phyloP scores from a whole-genome alignment of 371 early-diverging fungal genomes.

The Mucor mucedo region DNA sequence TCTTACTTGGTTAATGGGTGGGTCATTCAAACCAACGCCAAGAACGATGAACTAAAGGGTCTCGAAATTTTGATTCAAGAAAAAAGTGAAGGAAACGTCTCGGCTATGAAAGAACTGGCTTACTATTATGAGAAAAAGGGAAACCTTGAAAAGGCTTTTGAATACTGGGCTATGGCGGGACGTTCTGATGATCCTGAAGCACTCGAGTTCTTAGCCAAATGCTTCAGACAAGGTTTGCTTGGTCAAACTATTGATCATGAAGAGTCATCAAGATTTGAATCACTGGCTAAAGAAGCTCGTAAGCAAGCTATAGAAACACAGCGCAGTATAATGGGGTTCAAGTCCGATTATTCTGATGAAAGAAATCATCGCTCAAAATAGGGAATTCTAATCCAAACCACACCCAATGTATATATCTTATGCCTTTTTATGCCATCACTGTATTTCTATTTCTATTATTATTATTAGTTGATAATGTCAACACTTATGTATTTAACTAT shows the following conservation, averaged over 20 bases:
- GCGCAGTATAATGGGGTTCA: slow-evolving; percentile 27
- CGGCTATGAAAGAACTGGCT: slow-evolving; percentile 28
- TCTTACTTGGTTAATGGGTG: slow-evolving; percentile 17
- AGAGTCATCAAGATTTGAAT: not conserved
- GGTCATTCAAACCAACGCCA: not conserved
- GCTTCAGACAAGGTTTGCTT: slow-evolving; percentile 21
- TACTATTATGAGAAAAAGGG: slow-evolving; percentile 18
- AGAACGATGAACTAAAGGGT: slow-evolving; percentile 9
- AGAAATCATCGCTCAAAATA: slow-evolving; percentile 17
- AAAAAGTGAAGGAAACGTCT: slow-evolving; percentile 16
- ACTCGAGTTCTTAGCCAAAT: slow-evolving; percentile 18
- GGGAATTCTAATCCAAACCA: not conserved
- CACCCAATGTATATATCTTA: not conserved
- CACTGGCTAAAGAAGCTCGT: slow-evolving; percentile 26
- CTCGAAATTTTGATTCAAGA: slow-evolving; percentile 18
- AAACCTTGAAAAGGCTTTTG: slow-evolving; percentile 11
- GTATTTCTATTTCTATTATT: slow-evolving; percentile 6
- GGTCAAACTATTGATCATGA: slow-evolving; percentile 18
- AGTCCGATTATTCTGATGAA: slow-evolving; percentile 31
- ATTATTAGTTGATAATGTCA: not conserved
- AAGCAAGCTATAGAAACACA: slow-evolving; percentile 28
- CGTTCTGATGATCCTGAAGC: slow-evolving; percentile 26
- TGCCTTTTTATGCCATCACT: not conserved
- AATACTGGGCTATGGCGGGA: slow-evolving; percentile 19
- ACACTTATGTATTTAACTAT: slow-evolving; percentile 1